phyloP scores from a whole-genome alignment of 106 monocot genomes.

The Apostasia shenzhenica region DNA sequence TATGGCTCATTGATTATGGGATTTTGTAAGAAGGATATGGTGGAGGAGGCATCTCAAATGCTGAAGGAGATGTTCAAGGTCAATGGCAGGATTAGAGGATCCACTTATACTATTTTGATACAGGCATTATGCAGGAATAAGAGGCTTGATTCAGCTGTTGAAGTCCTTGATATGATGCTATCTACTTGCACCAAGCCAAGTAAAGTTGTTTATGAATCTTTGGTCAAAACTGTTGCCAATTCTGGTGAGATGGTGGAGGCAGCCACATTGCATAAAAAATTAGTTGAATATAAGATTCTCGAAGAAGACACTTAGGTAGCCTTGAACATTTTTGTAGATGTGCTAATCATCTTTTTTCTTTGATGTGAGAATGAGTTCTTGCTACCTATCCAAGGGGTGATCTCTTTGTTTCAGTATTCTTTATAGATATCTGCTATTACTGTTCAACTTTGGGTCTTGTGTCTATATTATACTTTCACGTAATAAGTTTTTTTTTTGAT shows the following conservation, averaged over 20 bases:
- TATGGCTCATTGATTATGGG: constrained; percentile 69
- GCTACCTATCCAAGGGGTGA: background rate
- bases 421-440: background rate
- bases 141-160: constrained; percentile 35
- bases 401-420: background rate
- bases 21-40: constrained; percentile 52
- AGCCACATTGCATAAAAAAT: constrained; percentile 27
- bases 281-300: constrained; percentile 44
- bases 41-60: constrained; percentile 48
- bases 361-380: background rate
- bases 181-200: constrained; percentile 24
- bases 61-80: constrained; percentile 41
- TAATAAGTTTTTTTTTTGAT: too few relatives aligned
- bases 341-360: too few relatives aligned
- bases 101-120: constrained; percentile 49
- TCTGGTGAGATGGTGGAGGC: constrained; percentile 56
- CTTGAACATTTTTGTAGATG: too few relatives aligned
- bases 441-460: too few relatives aligned
- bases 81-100: constrained; percentile 43
- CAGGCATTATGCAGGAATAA: constrained; percentile 52
- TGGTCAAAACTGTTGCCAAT: constrained; percentile 42
- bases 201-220: constrained; percentile 30
- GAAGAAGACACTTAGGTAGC: constrained; percentile 8
- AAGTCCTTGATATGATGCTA: constrained; percentile 58
- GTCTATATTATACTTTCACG: too few relatives aligned